A percentile compares a stretch with the other conserved stretches of the same genome.
Evolutionary conservation across 2,329 filamentous ascomycete genomes (phyloP).

Genomic region (Pyricularia pennisetigena): DNA sequence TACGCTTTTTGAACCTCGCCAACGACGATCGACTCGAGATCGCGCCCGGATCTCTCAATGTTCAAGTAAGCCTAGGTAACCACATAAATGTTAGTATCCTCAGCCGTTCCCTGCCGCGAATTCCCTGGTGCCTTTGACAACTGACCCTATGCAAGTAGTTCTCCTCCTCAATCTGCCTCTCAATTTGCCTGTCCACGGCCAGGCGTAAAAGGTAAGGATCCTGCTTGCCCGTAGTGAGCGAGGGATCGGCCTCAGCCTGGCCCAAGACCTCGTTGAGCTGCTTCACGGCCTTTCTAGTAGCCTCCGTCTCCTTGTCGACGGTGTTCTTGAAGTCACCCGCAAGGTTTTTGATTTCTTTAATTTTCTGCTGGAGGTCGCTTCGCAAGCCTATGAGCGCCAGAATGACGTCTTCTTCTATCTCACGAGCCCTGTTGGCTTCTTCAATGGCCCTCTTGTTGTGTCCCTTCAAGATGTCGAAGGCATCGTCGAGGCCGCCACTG

Average conservation of each 20-base stretch:
- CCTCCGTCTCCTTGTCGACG: slow-evolving; percentile 89
- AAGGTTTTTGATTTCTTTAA: slow-evolving; percentile 94
- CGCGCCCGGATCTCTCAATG: slow-evolving; percentile 84
- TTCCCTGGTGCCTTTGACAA: slow-evolving; percentile 3
- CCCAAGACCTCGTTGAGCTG: slow-evolving; percentile 74
- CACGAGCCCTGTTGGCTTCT: slow-evolving; percentile 79
- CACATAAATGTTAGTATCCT: not conserved
- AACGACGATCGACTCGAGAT: slow-evolving; percentile 92
- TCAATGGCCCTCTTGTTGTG: slow-evolving; percentile 73
- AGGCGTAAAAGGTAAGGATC: slow-evolving; percentile 86
- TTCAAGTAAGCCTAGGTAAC: slow-evolving; percentile 73
- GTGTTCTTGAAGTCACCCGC: slow-evolving; percentile 95
- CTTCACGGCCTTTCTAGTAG: slow-evolving; percentile 68
- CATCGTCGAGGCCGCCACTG: slow-evolving; percentile 80
- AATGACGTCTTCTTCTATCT: slow-evolving; percentile 89
- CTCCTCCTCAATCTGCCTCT: slow-evolving; percentile 90
- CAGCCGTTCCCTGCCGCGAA: not conserved
- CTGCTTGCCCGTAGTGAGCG: slow-evolving; percentile 69
- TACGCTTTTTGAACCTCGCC: slow-evolving; percentile 98
- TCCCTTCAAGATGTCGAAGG: slow-evolving; percentile 66
- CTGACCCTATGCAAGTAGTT: slow-evolving; percentile 88
- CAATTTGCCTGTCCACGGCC: slow-evolving; percentile 79
- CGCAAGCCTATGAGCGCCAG: slow-evolving; percentile 75
- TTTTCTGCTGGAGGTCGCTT: slow-evolving; percentile 87
- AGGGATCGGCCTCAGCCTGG: slow-evolving; percentile 68